These are phyloP conservation scores for Diaporthe australafricana DNA, from an alignment of 2,329 filamentous ascomycete species.

Conservation along the genomic window DNA sequence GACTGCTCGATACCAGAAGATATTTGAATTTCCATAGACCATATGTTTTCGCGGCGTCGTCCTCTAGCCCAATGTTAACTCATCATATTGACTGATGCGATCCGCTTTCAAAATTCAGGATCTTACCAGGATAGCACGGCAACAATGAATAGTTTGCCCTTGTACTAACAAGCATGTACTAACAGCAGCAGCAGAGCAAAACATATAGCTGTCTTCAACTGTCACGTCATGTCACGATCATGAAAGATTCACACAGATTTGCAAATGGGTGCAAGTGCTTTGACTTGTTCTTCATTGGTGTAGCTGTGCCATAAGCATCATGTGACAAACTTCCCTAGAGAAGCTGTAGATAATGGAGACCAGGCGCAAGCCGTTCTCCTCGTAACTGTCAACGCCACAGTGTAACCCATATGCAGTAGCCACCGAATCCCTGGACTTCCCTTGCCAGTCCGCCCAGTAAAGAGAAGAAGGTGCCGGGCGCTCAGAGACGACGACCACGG, in stretches of 20 bases:
- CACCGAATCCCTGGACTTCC: conserved; percentile 38
- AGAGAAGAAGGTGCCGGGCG: conserved; percentile 47
- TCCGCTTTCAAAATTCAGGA: background rate
- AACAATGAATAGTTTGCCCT: background rate
- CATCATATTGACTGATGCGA: background rate
- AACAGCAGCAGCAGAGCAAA: background rate
- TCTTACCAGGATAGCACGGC: background rate
- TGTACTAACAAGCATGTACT: no score
- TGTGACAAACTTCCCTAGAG: conserved; percentile 56
- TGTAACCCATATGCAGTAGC: conserved; percentile 62
- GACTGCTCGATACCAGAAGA: background rate
- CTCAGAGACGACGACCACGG: conserved; percentile 99
- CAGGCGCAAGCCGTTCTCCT: conserved; percentile 78
- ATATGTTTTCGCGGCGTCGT: background rate
- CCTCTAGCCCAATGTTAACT: background rate
- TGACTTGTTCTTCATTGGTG: conserved; percentile 43
- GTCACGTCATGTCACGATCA: background rate
- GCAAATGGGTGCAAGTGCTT: conserved; percentile 11
- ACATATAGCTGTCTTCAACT: background rate
- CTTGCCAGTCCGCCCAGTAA: conserved; percentile 32
- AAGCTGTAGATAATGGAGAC: conserved; percentile 61
- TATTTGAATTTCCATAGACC: background rate
- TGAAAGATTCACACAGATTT: background rate
- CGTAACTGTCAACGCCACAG: conserved; percentile 78
- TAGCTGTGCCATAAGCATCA: conserved; percentile 54